Evolutionary conservation across 306 rosid genomes (phyloP), one percentile per base, ranked within the genome.

Genomic region (Dalbergia cochinchinensis): DNA sequence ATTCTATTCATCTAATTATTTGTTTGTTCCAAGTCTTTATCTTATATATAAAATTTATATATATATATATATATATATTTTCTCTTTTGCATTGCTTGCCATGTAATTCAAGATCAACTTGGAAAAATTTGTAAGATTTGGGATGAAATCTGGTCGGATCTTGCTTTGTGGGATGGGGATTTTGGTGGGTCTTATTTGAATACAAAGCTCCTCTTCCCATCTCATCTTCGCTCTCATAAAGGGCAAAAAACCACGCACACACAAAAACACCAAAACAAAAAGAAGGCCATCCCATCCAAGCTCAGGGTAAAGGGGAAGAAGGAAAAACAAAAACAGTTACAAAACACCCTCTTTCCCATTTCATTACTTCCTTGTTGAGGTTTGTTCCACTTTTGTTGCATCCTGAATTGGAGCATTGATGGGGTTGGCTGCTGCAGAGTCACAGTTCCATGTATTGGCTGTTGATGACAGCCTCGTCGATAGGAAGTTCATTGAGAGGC

Each of bases 131-230:
- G 80, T 76, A 84, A 90, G 97, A 90, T 94, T 90, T 94, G 87
- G 89, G 90, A 80, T 77, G 91, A 94, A 90, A 94, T 92, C 97
- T 87, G 97, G 97, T 92, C 97, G 97, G 97, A 90, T 94, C 97
- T 94, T 92, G 91, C 93, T 89, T 94, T 90, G 89, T 88, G 87
- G 88, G 97, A 65, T 87, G 94, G 87, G 79, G 89, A 83, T 88
- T 87, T 87, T 88, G 88, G 92, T 87, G 89, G 89, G 92, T 88
- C 92, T 82, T 84, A 72, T 83, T 88, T 82, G 88, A 78, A 45
- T 86, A 83, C 89, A 86, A 80, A 87, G 77, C 88, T 82, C 79
- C 57, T 68, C 80, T 53, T 74, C 64, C 69, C 48, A 26, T 77
- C 81, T 76, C 80, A 47, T 65, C 75, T 65, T 35, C 63, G n/a